Evolutionary conservation across 116 monocot genomes (phyloP).

Genomic region (Posidonia oceanica): DNA sequence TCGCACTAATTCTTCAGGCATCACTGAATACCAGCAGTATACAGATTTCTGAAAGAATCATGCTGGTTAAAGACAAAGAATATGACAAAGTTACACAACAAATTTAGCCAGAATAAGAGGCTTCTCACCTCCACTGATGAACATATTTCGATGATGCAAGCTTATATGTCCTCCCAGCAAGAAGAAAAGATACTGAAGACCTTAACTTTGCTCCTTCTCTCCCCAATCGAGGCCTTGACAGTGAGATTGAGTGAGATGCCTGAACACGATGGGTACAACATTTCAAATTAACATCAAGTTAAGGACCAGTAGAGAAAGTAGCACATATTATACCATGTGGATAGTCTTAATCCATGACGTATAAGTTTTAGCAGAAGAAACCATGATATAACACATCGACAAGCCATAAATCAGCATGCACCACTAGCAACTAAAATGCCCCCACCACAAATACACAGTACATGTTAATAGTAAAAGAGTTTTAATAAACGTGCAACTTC

Average conservation of each 20-base stretch:
- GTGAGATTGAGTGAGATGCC: not conserved
- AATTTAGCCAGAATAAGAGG: too few species aligned
- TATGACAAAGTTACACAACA: too few species aligned
- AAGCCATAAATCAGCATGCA: not conserved
- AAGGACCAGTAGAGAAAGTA: not conserved
- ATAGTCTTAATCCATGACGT: not conserved
- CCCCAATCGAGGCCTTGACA: not conserved
- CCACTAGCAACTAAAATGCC: not conserved
- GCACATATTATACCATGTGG: not conserved
- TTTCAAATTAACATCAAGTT: not conserved
- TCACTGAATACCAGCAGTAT: too few species aligned
- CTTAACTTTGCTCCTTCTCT: not conserved
- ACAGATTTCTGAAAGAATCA: too few species aligned
- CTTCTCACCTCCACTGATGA: constrained; percentile 1
- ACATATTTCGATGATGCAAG: constrained; percentile 1
- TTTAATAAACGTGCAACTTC: not conserved
- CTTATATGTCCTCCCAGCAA: constrained; percentile 1
- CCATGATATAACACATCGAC: not conserved
- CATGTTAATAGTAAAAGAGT: not conserved
- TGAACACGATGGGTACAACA: not conserved
- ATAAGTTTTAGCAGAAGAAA: not conserved
- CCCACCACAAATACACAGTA: not conserved
- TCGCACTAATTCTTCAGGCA: too few species aligned
- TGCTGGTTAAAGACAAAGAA: too few species aligned
- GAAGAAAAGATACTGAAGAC: constrained; percentile 5